Evolutionary conservation across 495 filamentous ascomycete genomes (phyloP).

Genomic region (Schizothecium vesticola): DNA sequence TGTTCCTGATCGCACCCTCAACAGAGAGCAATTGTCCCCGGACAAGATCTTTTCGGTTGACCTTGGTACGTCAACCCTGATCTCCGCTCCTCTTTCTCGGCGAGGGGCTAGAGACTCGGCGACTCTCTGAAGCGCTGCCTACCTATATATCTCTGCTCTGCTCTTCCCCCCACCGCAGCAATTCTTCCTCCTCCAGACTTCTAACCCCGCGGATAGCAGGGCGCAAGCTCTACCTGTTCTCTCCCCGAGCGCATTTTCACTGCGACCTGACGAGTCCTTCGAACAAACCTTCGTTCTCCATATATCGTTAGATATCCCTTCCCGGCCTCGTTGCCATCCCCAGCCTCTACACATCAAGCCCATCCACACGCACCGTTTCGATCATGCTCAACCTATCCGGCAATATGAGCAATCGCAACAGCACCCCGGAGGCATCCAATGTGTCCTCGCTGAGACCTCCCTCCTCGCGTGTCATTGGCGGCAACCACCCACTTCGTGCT

Average conservation of each 20-base stretch:
- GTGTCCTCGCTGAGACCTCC: conserved; percentile 88
- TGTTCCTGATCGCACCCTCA: background rate
- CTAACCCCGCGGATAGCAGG: conserved; percentile 19
- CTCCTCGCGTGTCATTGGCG: conserved; percentile 69
- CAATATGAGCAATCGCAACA: conserved; percentile 88
- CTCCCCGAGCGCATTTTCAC: background rate
- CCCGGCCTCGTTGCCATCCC: background rate
- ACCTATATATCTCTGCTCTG: conserved; percentile 9
- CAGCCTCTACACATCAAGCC: conserved; percentile 1
- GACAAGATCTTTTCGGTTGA: background rate
- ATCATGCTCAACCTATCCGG: conserved; percentile 57
- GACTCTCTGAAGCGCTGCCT: background rate
- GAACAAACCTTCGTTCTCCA: conserved; percentile 1
- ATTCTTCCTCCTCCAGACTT: background rate
- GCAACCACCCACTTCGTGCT: conserved; percentile 82
- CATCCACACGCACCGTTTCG: conserved; percentile 17
- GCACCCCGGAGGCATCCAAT: conserved; percentile 82
- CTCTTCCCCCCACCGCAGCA: background rate
- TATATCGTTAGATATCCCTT: background rate
- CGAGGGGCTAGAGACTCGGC: background rate
- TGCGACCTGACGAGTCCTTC: conserved; percentile 1
- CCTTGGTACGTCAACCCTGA: background rate
- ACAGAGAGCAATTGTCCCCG: background rate
- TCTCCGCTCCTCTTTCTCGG: background rate
- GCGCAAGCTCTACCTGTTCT: background rate